Percentiles rank a stretch among this genome's conserved stretches.
phyloP scores from a whole-genome alignment of 768 basidiomycete genomes.

The Tulasnella sp. region DNA sequence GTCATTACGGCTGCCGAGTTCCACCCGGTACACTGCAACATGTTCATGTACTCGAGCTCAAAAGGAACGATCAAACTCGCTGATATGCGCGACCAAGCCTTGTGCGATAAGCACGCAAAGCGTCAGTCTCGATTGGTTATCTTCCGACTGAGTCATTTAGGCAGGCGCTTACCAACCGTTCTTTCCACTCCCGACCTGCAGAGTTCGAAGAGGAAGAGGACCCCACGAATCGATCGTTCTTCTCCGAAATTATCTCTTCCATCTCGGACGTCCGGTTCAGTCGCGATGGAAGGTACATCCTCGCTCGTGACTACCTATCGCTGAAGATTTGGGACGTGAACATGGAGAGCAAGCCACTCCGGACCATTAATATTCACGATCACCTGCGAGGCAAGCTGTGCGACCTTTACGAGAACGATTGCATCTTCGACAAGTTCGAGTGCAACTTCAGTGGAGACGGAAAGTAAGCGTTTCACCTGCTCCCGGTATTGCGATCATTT shows the following conservation, averaged over 20 bases:
- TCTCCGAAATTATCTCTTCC: conserved; percentile 99
- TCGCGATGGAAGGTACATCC: conserved; percentile 93
- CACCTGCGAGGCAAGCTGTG: conserved; percentile 96
- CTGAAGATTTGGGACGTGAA: conserved; percentile 99
- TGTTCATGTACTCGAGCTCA: conserved; percentile 99
- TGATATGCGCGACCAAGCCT: conserved; percentile 97
- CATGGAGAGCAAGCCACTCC: conserved; percentile 95
- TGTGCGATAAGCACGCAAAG: conserved; percentile 96
- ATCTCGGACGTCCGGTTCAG: conserved; percentile 99
- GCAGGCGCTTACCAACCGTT: neutral
- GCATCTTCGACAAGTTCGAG: conserved; percentile 99
- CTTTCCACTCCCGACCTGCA: conserved; percentile 46
- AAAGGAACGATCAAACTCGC: conserved; percentile 99
- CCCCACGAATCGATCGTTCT: conserved; percentile 95
- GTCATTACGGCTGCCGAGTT: conserved; percentile 99
- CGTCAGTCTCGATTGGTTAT: conserved; percentile 57
- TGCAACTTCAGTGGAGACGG: conserved; percentile 98
- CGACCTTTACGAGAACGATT: conserved; percentile 99
- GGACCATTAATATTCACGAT: conserved; percentile 98
- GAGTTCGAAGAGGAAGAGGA: conserved; percentile 99
- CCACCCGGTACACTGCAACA: conserved; percentile 95
- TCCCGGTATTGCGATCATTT: conserved; percentile 28
- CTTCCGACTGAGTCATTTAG: conserved; percentile 24
- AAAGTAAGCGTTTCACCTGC: conserved; percentile 53
- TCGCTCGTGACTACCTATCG: conserved; percentile 95